phyloP scores from a whole-genome alignment of 2,329 filamentous ascomycete species.

The Sporothrix phasma region DNA sequence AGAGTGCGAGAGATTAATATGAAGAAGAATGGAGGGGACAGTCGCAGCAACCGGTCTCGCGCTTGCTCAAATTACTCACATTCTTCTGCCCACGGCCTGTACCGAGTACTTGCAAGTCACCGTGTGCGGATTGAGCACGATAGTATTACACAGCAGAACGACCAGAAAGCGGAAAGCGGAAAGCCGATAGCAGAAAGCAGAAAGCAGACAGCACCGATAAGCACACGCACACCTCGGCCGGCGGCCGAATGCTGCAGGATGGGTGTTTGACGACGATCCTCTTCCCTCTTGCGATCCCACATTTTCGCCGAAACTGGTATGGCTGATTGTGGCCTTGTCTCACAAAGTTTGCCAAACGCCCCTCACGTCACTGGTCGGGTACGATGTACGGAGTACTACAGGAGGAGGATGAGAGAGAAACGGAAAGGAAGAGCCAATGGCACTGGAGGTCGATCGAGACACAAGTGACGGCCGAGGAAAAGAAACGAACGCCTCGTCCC shows the following conservation, averaged over 20 bases:
- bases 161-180: too few relatives aligned
- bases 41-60: background rate
- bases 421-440: background rate
- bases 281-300: background rate
- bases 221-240: background rate
- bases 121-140: background rate
- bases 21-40: background rate
- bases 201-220: too few relatives aligned
- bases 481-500: background rate
- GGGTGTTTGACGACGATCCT: constrained; percentile 2
- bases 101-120: background rate
- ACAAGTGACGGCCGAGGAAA: background rate
- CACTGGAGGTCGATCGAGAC: too few relatives aligned
- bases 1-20: too few relatives aligned
- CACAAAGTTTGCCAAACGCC: background rate
- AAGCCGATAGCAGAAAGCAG: too few relatives aligned
- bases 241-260: constrained; percentile 17
- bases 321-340: constrained; percentile 12
- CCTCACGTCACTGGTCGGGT: background rate
- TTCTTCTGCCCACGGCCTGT: too few relatives aligned
- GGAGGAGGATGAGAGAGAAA: background rate
- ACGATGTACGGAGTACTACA: background rate
- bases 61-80: background rate
- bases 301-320: constrained; percentile 6
- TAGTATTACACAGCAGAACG: constrained; percentile 3